A percentile compares a stretch with the other conserved stretches of the same genome.
Evolutionary conservation across 2,329 filamentous ascomycete genomes (phyloP).

Genomic region (Thelonectria olida): DNA sequence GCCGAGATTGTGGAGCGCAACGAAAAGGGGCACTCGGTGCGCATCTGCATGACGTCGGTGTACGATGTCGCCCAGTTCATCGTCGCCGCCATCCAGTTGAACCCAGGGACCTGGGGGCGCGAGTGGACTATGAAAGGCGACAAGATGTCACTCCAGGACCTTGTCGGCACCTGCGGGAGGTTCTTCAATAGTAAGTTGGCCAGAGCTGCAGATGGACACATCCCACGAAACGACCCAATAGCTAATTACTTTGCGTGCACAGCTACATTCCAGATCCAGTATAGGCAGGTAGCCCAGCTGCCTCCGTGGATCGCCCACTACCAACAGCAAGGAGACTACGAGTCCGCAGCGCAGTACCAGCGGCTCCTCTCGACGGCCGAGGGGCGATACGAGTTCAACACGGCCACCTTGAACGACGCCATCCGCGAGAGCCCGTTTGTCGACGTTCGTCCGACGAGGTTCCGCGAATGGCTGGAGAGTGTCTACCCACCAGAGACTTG

Average conservation of each 20-base stretch:
- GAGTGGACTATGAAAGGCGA: slow-evolving; percentile 78
- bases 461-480: slow-evolving; percentile 61
- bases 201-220: too few relatives aligned
- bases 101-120: slow-evolving; percentile 67
- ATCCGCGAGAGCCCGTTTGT: slow-evolving; percentile 49
- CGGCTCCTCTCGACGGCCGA: slow-evolving; percentile 74
- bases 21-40: slow-evolving; percentile 57
- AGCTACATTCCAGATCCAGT: slow-evolving; percentile 53
- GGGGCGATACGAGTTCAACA: slow-evolving; percentile 71
- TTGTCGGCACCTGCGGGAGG: slow-evolving; percentile 61
- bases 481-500: background rate
- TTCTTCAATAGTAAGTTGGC: slow-evolving; percentile 58
- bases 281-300: slow-evolving; percentile 52
- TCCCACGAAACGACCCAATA: background rate
- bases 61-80: slow-evolving; percentile 77
- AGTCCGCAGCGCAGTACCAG: slow-evolving; percentile 63
- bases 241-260: slow-evolving; percentile 37
- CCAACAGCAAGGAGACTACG: slow-evolving; percentile 57
- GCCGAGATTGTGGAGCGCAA: slow-evolving; percentile 70
- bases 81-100: slow-evolving; percentile 73
- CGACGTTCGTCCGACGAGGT: slow-evolving; percentile 57
- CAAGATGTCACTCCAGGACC: slow-evolving; percentile 65
- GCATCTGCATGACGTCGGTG: slow-evolving; percentile 73
- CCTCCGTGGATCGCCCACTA: slow-evolving; percentile 52
- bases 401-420: slow-evolving; percentile 67